A percentile compares a stretch with the other conserved stretches of the same genome.
phyloP scores from a whole-genome alignment of 2,329 filamentous ascomycete genomes.

The Pseudocercospora cruenta region DNA sequence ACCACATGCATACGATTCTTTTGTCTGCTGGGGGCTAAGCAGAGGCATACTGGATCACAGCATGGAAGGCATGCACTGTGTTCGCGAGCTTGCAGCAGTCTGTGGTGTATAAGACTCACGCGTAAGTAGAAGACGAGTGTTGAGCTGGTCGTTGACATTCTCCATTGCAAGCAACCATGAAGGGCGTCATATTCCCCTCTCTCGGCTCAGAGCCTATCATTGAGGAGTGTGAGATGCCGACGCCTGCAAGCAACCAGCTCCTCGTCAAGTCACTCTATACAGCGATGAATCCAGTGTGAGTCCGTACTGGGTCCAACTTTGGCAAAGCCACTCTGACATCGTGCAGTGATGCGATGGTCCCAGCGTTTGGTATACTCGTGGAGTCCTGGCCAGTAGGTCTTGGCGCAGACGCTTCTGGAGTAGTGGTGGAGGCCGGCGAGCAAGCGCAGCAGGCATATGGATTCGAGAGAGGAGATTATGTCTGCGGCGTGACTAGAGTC shows the following conservation, averaged over 20 bases:
- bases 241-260: conserved; percentile 2
- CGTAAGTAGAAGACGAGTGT: background rate
- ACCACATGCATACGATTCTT: background rate
- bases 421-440: background rate
- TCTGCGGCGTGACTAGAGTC: background rate
- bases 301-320: no score
- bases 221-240: background rate
- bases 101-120: background rate
- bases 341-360: conserved; percentile 2
- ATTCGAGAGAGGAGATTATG: conserved; percentile 3
- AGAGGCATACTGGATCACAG: background rate
- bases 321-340: background rate
- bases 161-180: background rate
- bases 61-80: background rate
- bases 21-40: background rate
- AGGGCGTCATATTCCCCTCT: conserved; percentile 1
- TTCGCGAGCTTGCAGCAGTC: background rate
- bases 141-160: background rate
- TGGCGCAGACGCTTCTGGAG: background rate
- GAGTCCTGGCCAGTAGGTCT: conserved; percentile 7
- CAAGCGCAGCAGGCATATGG: background rate
- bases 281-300: conserved; percentile 11
- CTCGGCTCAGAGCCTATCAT: conserved; percentile 7
- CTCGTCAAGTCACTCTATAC: conserved; percentile 4
- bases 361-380: background rate